Base-by-base conservation (phyloP, 495 filamentous ascomycete species). In the Trichoderma orchidacearum region DNA sequence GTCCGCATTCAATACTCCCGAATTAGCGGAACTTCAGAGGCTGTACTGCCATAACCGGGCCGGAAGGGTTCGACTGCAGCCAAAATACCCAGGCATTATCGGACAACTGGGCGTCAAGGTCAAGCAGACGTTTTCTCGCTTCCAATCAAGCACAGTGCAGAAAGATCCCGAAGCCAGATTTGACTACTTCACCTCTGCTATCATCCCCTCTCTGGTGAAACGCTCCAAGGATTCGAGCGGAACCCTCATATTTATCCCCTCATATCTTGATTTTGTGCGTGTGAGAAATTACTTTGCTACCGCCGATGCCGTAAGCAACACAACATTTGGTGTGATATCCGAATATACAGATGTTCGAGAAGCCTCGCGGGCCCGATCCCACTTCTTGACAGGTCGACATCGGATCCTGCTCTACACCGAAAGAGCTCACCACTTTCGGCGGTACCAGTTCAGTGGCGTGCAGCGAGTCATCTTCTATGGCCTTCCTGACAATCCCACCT, bases 181-280 rank as follows among this genome's bases (percentile, higher is more conserved):
- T 77, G 83, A 84, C 56, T 92, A 90, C 70, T 97, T 97, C 72
- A 87, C 80, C 28, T 82, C 83, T 21, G 81, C 87, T 25, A 70
- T 96, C 53, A 66, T 96, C 9, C 92, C 93, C 6, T 70, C 78
- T 6, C 75, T 98, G 28, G 74, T 78, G 18, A 72, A 71, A 59
- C 84, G 85, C 18, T 75, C 81, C 55, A 72, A 70, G 31, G 70
- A 74, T 59, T 62, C 73, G 32, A 66, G 65, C 53, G 77, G 92
- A 29, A 86, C 85, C 0, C 66, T 97, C 38, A 75, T 96, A 62
- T 96, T 95, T 75, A 82, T 97, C 53, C 88, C 93, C 0, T 87
- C 85, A 7, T 96, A 94, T 71, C 81, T 95, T 35, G 93, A 98
- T 71, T 97, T 96, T 64, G 83, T 95, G 48, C 86, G 91, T 53